Evolutionary conservation across 306 rosid genomes (phyloP).

Genomic region (Lathyrus tuberosus): DNA sequence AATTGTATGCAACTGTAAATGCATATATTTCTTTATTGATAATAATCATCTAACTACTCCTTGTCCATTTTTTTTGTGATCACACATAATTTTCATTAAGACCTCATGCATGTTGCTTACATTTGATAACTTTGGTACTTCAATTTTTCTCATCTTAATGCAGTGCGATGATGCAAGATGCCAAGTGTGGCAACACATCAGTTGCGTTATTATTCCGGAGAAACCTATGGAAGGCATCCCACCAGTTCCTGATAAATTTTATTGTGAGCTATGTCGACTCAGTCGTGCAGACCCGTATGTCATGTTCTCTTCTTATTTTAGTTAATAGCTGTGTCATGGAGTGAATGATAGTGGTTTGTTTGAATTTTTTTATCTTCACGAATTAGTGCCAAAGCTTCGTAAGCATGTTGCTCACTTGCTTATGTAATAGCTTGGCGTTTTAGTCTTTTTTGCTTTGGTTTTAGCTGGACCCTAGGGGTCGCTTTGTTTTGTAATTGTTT

Average conservation of each 20-base stretch:
- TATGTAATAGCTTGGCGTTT: no score
- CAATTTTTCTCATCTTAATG: constrained; percentile 42
- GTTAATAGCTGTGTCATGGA: constrained; percentile 28
- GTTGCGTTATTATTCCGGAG: constrained; percentile 89
- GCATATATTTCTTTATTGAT: constrained; percentile 6
- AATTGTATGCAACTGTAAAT: constrained; percentile 11
- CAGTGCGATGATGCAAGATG: constrained; percentile 94
- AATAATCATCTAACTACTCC: constrained; percentile 3
- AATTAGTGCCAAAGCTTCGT: no score
- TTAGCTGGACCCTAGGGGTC: no score
- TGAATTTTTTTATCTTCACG: constrained; percentile 24
- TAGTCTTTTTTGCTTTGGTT: no score
- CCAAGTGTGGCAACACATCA: constrained; percentile 90
- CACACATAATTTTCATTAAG: not conserved
- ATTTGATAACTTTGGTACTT: constrained; percentile 11
- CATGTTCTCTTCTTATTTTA: constrained; percentile 35
- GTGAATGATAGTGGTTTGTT: constrained; percentile 5
- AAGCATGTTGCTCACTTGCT: no score
- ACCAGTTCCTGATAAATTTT: constrained; percentile 73
- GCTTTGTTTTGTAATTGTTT: no score
- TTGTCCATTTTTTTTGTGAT: not conserved
- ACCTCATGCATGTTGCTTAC: constrained; percentile 22
- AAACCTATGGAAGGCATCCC: constrained; percentile 77
- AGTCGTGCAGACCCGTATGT: constrained; percentile 98
- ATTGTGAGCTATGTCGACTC: constrained; percentile 92